Conservation (phyloP, 345 rosid genomes). For the Streptanthus diversifolius region DNA sequence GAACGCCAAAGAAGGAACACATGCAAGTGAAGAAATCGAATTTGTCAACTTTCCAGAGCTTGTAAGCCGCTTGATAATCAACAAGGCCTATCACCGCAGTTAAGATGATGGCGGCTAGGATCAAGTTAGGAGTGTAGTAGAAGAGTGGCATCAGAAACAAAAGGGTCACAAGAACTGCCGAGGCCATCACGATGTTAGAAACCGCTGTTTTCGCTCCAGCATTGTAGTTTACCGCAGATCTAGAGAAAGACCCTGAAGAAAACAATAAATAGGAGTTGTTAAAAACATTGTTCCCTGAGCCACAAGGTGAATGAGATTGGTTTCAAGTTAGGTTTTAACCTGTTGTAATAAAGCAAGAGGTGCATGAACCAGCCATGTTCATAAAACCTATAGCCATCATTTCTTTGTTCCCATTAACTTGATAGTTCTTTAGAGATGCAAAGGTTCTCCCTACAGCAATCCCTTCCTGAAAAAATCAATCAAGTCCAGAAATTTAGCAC, state of each 20-base stretch:
- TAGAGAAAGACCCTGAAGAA: constrained; percentile 82
- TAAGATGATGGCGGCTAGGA: constrained; percentile 84
- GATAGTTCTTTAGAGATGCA: constrained; percentile 79
- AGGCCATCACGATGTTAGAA: constrained; percentile 81
- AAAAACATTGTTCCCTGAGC: background rate
- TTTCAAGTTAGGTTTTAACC: constrained; percentile 37
- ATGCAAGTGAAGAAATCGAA: constrained; percentile 86
- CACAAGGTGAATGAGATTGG: background rate
- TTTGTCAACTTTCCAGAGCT: constrained; percentile 87
- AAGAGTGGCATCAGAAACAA: constrained; percentile 92
- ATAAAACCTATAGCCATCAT: constrained; percentile 96
- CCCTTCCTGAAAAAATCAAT: constrained; percentile 66
- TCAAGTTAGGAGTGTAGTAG: constrained; percentile 83
- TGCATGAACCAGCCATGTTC: constrained; percentile 93
- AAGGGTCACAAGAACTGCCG: constrained; percentile 83
- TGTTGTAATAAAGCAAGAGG: constrained; percentile 90
- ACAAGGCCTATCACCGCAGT: constrained; percentile 92
- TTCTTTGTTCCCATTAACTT: constrained; percentile 96
- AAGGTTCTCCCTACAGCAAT: constrained; percentile 98
- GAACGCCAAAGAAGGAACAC: constrained; percentile 89
- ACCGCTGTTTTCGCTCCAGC: constrained; percentile 89
- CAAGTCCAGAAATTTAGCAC: background rate
- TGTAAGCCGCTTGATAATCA: constrained; percentile 63
- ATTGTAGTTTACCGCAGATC: constrained; percentile 87
- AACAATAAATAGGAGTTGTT: background rate